Evolutionary conservation across 2,329 filamentous ascomycete genomes (phyloP).

Genomic region (Chaetoscypha palmicola): DNA sequence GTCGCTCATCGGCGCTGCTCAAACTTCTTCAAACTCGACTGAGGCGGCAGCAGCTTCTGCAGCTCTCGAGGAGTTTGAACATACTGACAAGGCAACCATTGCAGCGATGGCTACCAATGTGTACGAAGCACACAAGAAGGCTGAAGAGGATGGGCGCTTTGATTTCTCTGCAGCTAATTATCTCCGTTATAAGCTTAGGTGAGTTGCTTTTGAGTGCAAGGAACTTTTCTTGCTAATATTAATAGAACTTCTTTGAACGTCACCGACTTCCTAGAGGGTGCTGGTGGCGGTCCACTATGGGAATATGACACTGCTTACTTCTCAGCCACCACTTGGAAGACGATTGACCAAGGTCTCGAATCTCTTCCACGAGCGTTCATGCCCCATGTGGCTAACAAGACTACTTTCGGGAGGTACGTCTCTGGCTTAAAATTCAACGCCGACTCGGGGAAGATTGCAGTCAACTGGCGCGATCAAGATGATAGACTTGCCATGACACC

Average conservation of each 20-base stretch:
- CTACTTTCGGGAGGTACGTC: slow-evolving; percentile 50
- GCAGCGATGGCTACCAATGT: slow-evolving; percentile 45
- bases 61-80: slow-evolving; percentile 12
- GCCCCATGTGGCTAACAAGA: slow-evolving; percentile 51
- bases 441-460: slow-evolving; percentile 44
- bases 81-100: slow-evolving; percentile 7
- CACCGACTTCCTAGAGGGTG: slow-evolving; percentile 3
- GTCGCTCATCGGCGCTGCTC: slow-evolving; percentile 7
- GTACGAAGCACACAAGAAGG: slow-evolving; percentile 18
- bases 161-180: slow-evolving; percentile 67
- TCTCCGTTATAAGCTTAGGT: slow-evolving; percentile 60
- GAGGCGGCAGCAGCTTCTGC: slow-evolving; percentile 7
- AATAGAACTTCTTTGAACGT: slow-evolving; percentile 4
- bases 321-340: slow-evolving; percentile 15
- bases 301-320: slow-evolving; percentile 24
- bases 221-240: slow-evolving; percentile 10
- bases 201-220: slow-evolving; percentile 47
- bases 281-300: slow-evolving; percentile 29
- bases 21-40: slow-evolving; percentile 18
- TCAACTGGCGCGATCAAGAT: slow-evolving; percentile 46
- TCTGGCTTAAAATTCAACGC: slow-evolving; percentile 49
- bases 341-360: slow-evolving; percentile 38
- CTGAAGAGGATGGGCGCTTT: slow-evolving; percentile 62
- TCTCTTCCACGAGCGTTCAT: slow-evolving; percentile 55
- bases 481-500: slow-evolving; percentile 9